Percentiles rank a stretch among this genome's conserved stretches.
Evolutionary conservation across 257 asterid species (phyloP).

Genomic region (Sherardia arvensis): DNA sequence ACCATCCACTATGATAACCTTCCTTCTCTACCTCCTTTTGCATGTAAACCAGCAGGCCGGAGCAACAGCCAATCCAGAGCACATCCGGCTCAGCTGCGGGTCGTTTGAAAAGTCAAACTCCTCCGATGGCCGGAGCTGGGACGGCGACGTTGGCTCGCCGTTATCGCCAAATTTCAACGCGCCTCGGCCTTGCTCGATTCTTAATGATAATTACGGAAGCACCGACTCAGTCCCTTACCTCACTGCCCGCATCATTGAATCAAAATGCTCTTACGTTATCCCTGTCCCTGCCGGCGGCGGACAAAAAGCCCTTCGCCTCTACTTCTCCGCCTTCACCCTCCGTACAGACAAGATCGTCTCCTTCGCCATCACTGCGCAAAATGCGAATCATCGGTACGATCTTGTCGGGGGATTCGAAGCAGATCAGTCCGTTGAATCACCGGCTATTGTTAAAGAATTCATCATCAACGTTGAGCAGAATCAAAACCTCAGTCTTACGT

Average conservation of each 20-base stretch:
- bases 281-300: slow-evolving; percentile 40
- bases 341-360: neutral
- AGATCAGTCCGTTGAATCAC: slow-evolving; percentile 2
- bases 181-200: slow-evolving; percentile 18
- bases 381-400: slow-evolving; percentile 24
- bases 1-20: neutral
- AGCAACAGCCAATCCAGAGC: slow-evolving; percentile 7
- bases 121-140: slow-evolving; percentile 30
- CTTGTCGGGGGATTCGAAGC: slow-evolving; percentile 41
- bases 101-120: slow-evolving; percentile 5
- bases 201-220: slow-evolving; percentile 13
- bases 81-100: slow-evolving; percentile 52
- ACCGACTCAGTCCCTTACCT: slow-evolving; percentile 25
- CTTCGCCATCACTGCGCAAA: slow-evolving; percentile 37
- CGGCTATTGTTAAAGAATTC: slow-evolving; percentile 19
- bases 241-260: slow-evolving; percentile 31
- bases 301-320: slow-evolving; percentile 44
- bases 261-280: slow-evolving; percentile 34
- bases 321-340: slow-evolving; percentile 30
- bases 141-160: slow-evolving; percentile 20
- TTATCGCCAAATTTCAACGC: slow-evolving; percentile 21
- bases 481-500: slow-evolving; percentile 28
- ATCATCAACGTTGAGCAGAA: slow-evolving; percentile 23
- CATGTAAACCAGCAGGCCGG: slow-evolving; percentile 6
- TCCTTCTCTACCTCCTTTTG: slow-evolving; percentile 12